A percentile compares a stretch with the other conserved stretches of the same genome.
phyloP scores from a whole-genome alignment of 371 early-diverging fungal genomes.

The Haplosporangium sp. region DNA sequence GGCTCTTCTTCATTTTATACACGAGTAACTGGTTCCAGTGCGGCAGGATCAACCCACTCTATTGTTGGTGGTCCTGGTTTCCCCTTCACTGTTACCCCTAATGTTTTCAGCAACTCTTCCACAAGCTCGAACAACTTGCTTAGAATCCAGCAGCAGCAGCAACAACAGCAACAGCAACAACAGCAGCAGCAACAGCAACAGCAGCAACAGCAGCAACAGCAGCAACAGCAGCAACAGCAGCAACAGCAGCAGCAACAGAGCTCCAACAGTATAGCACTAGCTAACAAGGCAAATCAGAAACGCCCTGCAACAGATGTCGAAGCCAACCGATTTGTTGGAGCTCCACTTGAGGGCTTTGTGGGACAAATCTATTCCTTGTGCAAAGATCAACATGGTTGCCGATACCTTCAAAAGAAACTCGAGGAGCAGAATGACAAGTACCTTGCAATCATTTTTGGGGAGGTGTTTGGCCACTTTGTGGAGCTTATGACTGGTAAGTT shows the following conservation, averaged over 20 bases:
- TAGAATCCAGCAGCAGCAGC: constrained; percentile 20
- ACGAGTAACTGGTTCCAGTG: constrained; percentile 31
- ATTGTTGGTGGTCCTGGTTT: constrained; percentile 13
- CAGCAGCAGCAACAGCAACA: constrained; percentile 45
- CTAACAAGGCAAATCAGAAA: constrained; percentile 48
- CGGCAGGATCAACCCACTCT: constrained; percentile 15
- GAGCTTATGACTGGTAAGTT: constrained; percentile 82
- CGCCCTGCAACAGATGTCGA: constrained; percentile 51
- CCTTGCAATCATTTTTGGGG: constrained; percentile 74
- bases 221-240: constrained; percentile 17
- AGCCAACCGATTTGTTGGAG: constrained; percentile 73
- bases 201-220: constrained; percentile 20
- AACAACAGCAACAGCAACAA: too few species aligned
- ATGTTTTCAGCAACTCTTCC: constrained; percentile 26
- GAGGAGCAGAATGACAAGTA: constrained; percentile 79
- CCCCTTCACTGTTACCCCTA: constrained; percentile 26
- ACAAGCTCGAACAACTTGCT: constrained; percentile 11
- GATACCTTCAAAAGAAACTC: constrained; percentile 86
- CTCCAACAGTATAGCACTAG: constrained; percentile 35
- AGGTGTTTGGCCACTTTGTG: constrained; percentile 79
- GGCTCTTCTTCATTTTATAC: constrained; percentile 41
- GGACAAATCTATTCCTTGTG: constrained; percentile 83
- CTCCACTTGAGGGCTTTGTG: constrained; percentile 71
- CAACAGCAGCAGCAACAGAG: constrained; percentile 44
- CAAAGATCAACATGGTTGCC: constrained; percentile 93